phyloP scores from a whole-genome alignment of 495 filamentous ascomycete genomes.

The Daldinia concentrica region DNA sequence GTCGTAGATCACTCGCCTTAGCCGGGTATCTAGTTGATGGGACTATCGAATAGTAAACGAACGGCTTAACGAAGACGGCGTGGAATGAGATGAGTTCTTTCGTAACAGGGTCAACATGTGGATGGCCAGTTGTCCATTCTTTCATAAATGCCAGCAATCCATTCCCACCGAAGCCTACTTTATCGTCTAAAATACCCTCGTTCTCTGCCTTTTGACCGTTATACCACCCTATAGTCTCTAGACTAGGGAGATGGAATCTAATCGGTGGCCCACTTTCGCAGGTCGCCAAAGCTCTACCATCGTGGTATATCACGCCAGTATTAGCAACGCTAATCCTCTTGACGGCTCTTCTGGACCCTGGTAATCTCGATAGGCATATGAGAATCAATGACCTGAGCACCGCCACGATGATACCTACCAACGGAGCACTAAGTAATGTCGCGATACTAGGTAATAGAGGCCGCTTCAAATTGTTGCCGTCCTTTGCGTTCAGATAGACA shows the following conservation, averaged over 20 bases:
- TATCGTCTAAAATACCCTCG: constrained; percentile 42
- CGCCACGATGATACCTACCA: constrained; percentile 53
- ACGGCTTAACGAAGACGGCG: constrained; percentile 66
- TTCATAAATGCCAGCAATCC: constrained; percentile 65
- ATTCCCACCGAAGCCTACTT: constrained; percentile 57
- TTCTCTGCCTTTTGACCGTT: constrained; percentile 63
- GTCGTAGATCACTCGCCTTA: constrained; percentile 25
- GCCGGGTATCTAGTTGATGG: constrained; percentile 36
- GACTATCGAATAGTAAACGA: constrained; percentile 71
- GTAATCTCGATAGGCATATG: constrained; percentile 62
- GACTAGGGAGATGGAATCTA: constrained; percentile 63
- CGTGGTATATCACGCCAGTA: constrained; percentile 69
- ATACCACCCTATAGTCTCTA: constrained; percentile 74
- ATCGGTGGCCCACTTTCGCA: constrained; percentile 75
- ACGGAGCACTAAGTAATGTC: constrained; percentile 64
- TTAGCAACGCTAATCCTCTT: constrained; percentile 73
- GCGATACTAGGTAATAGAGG: constrained; percentile 70
- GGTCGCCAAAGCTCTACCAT: constrained; percentile 70
- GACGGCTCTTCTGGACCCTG: constrained; percentile 62
- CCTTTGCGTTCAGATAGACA: constrained; percentile 61
- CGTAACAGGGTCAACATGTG: constrained; percentile 66
- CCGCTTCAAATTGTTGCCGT: constrained; percentile 51
- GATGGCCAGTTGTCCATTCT: constrained; percentile 76
- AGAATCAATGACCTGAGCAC: constrained; percentile 63
- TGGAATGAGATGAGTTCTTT: constrained; percentile 72